These are phyloP conservation scores for Monilinia polystroma DNA, from an alignment of 2,329 filamentous ascomycete species.

Conservation along the genomic window DNA sequence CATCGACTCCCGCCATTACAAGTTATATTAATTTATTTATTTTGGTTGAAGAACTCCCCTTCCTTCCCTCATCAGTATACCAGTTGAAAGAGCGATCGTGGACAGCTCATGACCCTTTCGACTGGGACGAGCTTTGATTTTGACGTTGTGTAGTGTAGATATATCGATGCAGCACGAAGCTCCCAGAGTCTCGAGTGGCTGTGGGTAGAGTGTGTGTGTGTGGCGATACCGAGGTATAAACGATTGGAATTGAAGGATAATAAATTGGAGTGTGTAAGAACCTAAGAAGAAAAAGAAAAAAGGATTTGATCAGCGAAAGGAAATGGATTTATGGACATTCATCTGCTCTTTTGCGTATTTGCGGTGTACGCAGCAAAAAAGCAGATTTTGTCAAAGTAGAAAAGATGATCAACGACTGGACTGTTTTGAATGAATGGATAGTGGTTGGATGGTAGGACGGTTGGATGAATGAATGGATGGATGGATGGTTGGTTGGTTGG, in stretches of 20 bases:
- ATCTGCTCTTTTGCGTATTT: conserved; percentile 7
- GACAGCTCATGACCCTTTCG: conserved; percentile 27
- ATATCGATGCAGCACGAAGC: conserved; percentile 1
- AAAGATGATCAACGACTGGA: conserved; percentile 15
- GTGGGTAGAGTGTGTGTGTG: not conserved
- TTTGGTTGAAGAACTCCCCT: conserved; percentile 26
- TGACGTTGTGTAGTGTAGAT: too few species aligned
- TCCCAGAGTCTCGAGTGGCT: not conserved
- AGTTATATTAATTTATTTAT: conserved; percentile 26
- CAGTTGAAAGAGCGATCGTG: conserved; percentile 30
- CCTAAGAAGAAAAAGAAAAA: conserved; percentile 14
- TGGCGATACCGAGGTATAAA: conserved; percentile 20
- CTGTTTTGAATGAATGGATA: not conserved
- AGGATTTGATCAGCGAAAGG: conserved; percentile 17
- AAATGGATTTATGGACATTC: conserved; percentile 7
- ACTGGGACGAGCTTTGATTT: conserved; percentile 13
- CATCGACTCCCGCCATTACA: conserved; percentile 38
- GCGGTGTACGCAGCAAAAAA: conserved; percentile 16
- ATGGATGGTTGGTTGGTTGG: too few species aligned
- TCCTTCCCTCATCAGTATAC: conserved; percentile 38
- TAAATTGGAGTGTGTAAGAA: not conserved
- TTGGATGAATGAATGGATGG: too few species aligned
- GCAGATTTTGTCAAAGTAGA: conserved; percentile 11
- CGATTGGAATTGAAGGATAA: conserved; percentile 3
- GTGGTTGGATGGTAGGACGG: not conserved